These are phyloP conservation scores for Xylariales sp. DNA, from an alignment of 2,329 filamentous ascomycete species.

Conservation along the genomic window DNA sequence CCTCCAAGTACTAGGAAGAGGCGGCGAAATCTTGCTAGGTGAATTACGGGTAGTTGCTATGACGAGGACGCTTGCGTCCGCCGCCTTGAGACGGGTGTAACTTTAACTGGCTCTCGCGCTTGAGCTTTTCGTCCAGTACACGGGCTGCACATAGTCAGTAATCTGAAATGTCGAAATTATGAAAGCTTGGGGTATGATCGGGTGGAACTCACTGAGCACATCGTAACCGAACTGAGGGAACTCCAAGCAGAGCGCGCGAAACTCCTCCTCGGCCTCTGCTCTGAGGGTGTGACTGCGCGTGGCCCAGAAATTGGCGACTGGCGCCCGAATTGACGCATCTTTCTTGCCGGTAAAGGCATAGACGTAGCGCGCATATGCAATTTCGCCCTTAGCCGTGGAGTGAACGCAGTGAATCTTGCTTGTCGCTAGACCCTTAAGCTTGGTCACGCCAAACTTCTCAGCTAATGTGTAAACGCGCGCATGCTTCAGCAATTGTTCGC, in stretches of 20 bases:
- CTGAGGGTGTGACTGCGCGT: constrained; percentile 74
- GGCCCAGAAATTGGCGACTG: constrained; percentile 89
- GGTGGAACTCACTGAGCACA: constrained; percentile 72
- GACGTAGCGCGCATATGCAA: constrained; percentile 85
- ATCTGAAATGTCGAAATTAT: no score
- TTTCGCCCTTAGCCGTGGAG: constrained; percentile 83
- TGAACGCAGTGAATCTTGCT: constrained; percentile 91
- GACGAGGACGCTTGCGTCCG: constrained; percentile 52
- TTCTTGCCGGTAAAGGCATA: constrained; percentile 70
- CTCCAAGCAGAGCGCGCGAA: constrained; percentile 79
- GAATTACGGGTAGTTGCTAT: no score
- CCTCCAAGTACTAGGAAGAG: no score
- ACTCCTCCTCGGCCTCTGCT: constrained; percentile 81
- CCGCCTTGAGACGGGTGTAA: constrained; percentile 46
- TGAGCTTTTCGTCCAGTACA: constrained; percentile 63
- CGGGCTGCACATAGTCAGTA: constrained; percentile 40
- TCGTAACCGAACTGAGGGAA: constrained; percentile 91
- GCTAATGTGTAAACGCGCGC: constrained; percentile 86
- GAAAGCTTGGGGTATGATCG: no score
- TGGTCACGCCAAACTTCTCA: constrained; percentile 65
- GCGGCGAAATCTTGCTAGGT: no score
- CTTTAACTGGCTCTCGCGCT: constrained; percentile 57
- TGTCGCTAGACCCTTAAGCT: constrained; percentile 71
- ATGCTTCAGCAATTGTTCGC: constrained; percentile 80
- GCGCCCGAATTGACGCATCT: constrained; percentile 70